A percentile compares a stretch with the other conserved stretches of the same genome.
These are phyloP conservation scores for Exophiala dermatitidis DNA, from an alignment of 2,329 filamentous ascomycete genomes.

Conservation along the genomic window DNA sequence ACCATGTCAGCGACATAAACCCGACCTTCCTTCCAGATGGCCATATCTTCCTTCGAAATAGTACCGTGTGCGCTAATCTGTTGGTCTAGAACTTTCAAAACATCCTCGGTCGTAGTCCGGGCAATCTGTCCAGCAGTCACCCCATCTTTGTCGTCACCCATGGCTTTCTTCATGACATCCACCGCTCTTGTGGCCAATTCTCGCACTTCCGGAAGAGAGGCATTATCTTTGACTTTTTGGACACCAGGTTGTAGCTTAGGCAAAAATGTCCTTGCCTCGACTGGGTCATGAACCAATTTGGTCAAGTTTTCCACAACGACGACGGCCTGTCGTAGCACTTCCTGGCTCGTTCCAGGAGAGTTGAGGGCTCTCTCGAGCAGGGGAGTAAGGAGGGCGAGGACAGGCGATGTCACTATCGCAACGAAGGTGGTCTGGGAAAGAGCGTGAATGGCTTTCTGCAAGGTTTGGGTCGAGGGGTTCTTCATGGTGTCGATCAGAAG, in stretches of 20 bases:
- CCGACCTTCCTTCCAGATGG: constrained; percentile 59
- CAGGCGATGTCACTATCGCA: constrained; percentile 87
- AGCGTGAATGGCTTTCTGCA: constrained; percentile 94
- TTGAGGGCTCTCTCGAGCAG: constrained; percentile 91
- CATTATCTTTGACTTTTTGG: constrained; percentile 76
- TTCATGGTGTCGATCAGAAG: constrained; percentile 93
- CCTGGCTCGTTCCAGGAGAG: constrained; percentile 81
- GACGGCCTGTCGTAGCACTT: constrained; percentile 89
- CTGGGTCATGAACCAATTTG: constrained; percentile 90
- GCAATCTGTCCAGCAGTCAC: constrained; percentile 52
- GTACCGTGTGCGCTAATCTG: constrained; percentile 66
- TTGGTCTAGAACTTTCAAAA: constrained; percentile 65
- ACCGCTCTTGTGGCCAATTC: constrained; percentile 78
- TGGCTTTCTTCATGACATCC: constrained; percentile 85
- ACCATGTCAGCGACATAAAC: constrained; percentile 77
- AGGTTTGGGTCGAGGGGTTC: constrained; percentile 76
- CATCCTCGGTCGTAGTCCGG: constrained; percentile 64
- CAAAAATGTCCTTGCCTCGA: constrained; percentile 89
- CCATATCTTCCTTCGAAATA: constrained; percentile 53
- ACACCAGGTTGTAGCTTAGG: constrained; percentile 93
- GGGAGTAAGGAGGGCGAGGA: constrained; percentile 87
- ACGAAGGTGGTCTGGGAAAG: constrained; percentile 98
- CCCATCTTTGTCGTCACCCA: constrained; percentile 62
- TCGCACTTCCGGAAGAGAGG: constrained; percentile 88
- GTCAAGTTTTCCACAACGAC: constrained; percentile 97